These are phyloP conservation scores for Chlorencoelia australis DNA, from an alignment of 2,329 filamentous ascomycete species.

Conservation along the genomic window DNA sequence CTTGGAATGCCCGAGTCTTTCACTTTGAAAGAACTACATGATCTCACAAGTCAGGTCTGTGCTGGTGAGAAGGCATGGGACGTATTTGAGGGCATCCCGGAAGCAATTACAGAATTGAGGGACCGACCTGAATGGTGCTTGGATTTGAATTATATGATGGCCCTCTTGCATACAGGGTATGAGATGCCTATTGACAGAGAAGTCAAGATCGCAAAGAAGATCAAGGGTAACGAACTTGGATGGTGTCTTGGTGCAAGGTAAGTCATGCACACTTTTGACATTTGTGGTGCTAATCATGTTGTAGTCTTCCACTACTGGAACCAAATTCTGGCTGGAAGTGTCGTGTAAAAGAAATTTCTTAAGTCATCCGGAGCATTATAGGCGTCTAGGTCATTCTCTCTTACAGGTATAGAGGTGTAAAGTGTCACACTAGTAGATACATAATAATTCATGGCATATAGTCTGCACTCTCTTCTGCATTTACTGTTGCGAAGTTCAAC, in stretches of 20 bases:
- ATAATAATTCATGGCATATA: too few relatives aligned
- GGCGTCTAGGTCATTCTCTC: too few relatives aligned
- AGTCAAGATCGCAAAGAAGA: constrained; percentile 98
- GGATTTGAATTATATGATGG: constrained; percentile 94
- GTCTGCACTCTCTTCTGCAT: too few relatives aligned
- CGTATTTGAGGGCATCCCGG: constrained; percentile 65
- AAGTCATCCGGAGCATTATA: too few relatives aligned
- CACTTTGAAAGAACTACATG: constrained; percentile 80
- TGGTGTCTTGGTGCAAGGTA: constrained; percentile 97
- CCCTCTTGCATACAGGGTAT: constrained; percentile 86
- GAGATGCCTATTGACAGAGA: constrained; percentile 96
- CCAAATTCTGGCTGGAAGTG: constrained; percentile 84
- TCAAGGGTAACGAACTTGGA: constrained; percentile 90
- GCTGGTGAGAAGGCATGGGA: constrained; percentile 69
- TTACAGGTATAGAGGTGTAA: too few relatives aligned
- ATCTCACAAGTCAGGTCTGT: constrained; percentile 78
- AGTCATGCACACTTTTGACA: constrained; percentile 26
- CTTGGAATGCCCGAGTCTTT: constrained; percentile 98
- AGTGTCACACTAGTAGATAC: too few relatives aligned
- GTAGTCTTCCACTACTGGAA: constrained; percentile 71
- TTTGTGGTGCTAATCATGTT: constrained; percentile 28
- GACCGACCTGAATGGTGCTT: constrained; percentile 85
- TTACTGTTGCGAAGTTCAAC: too few relatives aligned
- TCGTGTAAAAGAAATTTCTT: constrained; percentile 67
- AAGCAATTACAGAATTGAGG: constrained; percentile 68